Base-by-base conservation (phyloP, 805 yeast genomes). In the Yamadazyma kitorensis region DNA sequence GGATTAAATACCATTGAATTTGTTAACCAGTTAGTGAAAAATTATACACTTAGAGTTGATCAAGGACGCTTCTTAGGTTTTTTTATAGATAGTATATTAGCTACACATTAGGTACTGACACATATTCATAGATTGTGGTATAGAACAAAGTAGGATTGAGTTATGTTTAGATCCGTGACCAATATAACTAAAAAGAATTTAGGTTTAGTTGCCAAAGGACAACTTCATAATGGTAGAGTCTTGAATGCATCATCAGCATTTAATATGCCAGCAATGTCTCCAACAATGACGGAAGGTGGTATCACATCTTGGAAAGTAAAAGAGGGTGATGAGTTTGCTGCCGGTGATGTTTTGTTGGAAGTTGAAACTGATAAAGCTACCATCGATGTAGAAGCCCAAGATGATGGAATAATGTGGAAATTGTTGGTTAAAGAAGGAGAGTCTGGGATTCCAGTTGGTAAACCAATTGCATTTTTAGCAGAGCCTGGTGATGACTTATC, bases 191-290 rank as follows among this genome's bases (percentile, higher is more conserved):
- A n/a, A n/a, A n/a, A n/a, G n/a, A n/a, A n/a, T n/a, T n/a, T n/a
- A n/a, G n/a, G n/a, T n/a, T n/a, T n/a, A n/a, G n/a, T n/a, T n/a
- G n/a, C n/a, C 6, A 27, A 5, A 6, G 27, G 31, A 23, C 23
- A 17, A 20, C 23, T 36, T 17, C 40, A 36, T 10, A n/a, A 15
- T 9, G 16, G 23, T 14, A 14, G 12, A 26, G n/a, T 16, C 8
- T 11, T 28, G 21, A 13, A 15, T 25, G 72, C 63, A 2, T 78
- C 74, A 4, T 53, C 64, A 14, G 60, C 68, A 23, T 87, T 86
- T 64, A 80, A 71, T 34, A 91, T 91, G 98, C 98, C 98, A 4
- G 97, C 98, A 17, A 86, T 91, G 96, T 89, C 97, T 4, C 98
- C 98, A 27, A 91, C 98, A 5, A 91, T 91, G 98, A 87, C 88